Base-by-base conservation (phyloP, 225 moss, liverwort and hornwort genomes). In the Pseudoscleropodium purum region DNA sequence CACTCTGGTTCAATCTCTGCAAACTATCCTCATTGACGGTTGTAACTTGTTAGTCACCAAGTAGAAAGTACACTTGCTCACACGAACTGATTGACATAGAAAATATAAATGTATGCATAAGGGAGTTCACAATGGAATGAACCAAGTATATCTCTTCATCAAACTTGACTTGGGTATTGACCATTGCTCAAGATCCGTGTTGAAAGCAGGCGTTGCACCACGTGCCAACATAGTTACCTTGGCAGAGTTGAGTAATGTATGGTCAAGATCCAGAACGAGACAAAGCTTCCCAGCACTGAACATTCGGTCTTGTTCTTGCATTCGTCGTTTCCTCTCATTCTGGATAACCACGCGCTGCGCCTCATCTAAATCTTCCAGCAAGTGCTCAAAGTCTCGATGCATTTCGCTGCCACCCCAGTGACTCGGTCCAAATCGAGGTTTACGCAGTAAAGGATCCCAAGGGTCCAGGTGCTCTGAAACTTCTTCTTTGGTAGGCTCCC, bases 281-380 rank as follows among this genome's bases (percentile, higher is more conserved):
- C 99, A 99, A 26, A 99, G 91, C 92, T 99, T 99, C 81, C 96
- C 95, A 81, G 96, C 93, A 92, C 97, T 95, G 78, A 99, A 97
- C 99, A 99, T 99, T 69, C 99, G 96, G 90, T 99, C 99, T 88
- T 99, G 99, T 89, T 99, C 99, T 91, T 96, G 96, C 94, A 99
- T 97, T 83, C 99, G 95, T 87, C 99, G 92, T 89, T 96, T 92
- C 85, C 99, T 93, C 91, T 99, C 99, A 86, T 94, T 92, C 91
- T 97, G 96, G 74, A 99, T 95, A 81, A 92, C 88, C 70, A 86
- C 82, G 84, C 99, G 96, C 89, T 95, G 95, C n/a, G 81, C 89
- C 68, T 97, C 97, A 87, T 92, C 94, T 65, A 97, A 86, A 84
- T 94, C 94, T 88, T 91, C 96, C 69, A 99, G 93, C 52, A 97